Conservation (phyloP, 108 stramenopile genomes). For the Cyclotella cryptica region DNA sequence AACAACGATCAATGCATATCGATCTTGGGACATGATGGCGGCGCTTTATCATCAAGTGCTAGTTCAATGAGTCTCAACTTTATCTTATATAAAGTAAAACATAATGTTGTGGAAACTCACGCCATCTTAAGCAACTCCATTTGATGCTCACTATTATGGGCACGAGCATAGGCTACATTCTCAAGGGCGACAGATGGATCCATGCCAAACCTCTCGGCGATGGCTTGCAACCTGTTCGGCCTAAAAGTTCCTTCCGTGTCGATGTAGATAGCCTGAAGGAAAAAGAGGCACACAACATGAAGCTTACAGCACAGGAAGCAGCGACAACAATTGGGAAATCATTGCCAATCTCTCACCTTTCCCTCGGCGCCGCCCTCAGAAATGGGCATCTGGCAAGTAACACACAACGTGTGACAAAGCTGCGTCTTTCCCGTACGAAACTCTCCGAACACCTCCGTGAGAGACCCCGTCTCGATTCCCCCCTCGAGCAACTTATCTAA, state of each 20-base stretch:
- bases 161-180: slow-evolving; percentile 99
- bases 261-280: slow-evolving; percentile 95
- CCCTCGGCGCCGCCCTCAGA: slow-evolving; percentile 99
- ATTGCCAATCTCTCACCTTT: slow-evolving; percentile 28
- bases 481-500: slow-evolving; percentile 97
- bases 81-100: neutral
- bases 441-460: slow-evolving; percentile 99
- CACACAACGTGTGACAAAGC: slow-evolving; percentile 99
- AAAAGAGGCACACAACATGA: neutral
- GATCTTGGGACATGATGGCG: slow-evolving; percentile 98
- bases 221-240: slow-evolving; percentile 92
- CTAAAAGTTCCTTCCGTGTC: slow-evolving; percentile 99
- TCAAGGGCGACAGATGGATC: slow-evolving; percentile 95
- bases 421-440: slow-evolving; percentile 99
- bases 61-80: too few species aligned
- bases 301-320: neutral
- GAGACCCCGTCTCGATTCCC: slow-evolving; percentile 97
- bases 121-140: slow-evolving; percentile 97
- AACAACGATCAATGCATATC: slow-evolving; percentile 97
- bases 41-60: slow-evolving; percentile 54
- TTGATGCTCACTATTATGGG: slow-evolving; percentile 99
- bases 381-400: slow-evolving; percentile 98
- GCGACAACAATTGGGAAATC: neutral
- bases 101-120: neutral
- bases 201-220: slow-evolving; percentile 98